These are phyloP conservation scores for Oemleria cerasiformis DNA, from an alignment of 306 rosid genomes.

Conservation along the genomic window DNA sequence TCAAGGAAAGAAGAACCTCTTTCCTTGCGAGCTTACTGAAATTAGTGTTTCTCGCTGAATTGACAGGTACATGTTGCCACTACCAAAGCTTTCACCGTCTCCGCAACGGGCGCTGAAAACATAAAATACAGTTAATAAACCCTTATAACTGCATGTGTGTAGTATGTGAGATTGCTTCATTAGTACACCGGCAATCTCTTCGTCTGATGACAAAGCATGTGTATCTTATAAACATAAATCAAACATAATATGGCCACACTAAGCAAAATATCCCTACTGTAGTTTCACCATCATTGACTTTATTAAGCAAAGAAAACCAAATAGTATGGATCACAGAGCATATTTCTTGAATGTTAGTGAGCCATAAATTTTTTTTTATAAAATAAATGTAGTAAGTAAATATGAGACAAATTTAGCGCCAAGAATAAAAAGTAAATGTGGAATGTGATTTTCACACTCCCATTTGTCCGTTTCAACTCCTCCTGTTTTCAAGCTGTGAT, in stretches of 20 bases:
- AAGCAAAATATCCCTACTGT: not conserved
- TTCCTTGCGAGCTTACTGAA: conserved; percentile 16
- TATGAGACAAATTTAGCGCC: not conserved
- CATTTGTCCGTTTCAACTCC: too few relatives aligned
- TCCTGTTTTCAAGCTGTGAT: too few relatives aligned
- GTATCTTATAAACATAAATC: not conserved
- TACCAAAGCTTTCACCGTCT: conserved; percentile 29
- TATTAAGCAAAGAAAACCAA: not conserved
- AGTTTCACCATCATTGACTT: not conserved
- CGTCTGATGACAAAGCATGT: not conserved
- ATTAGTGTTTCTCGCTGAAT: conserved; percentile 18
- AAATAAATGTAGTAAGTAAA: not conserved
- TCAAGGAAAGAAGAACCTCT: conserved; percentile 20
- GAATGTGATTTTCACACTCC: too few relatives aligned
- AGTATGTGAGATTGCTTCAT: not conserved
- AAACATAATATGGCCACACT: not conserved
- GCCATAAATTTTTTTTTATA: not conserved
- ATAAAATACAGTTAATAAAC: conserved; percentile 6
- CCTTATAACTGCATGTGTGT: not conserved
- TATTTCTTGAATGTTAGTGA: not conserved
- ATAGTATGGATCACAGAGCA: not conserved
- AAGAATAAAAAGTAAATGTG: too few relatives aligned
- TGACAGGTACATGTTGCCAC: conserved; percentile 8
- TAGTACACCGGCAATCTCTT: not conserved
- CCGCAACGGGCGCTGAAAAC: conserved; percentile 67